Evolutionary conservation across 768 basidiomycete genomes (phyloP).

Genomic region (Russula lepida): DNA sequence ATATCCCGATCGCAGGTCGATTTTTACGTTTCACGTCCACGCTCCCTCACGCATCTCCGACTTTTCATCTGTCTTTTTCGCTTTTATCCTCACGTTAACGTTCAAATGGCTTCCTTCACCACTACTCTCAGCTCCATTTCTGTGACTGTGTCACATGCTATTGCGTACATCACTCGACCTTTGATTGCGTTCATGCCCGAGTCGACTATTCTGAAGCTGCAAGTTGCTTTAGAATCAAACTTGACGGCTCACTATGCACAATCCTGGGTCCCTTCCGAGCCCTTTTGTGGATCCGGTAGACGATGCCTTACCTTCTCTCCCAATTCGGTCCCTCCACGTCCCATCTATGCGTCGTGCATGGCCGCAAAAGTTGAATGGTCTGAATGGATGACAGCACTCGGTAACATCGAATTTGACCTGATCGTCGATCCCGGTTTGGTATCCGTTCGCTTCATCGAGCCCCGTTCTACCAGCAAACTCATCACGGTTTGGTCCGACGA

Average conservation of each 20-base stretch:
- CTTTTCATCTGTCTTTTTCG: constrained; percentile 19
- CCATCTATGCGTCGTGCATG: constrained; percentile 63
- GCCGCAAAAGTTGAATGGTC: constrained; percentile 69
- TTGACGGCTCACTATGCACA: constrained; percentile 60
- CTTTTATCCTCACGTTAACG: constrained; percentile 8
- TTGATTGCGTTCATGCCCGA: constrained; percentile 51
- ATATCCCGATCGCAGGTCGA: constrained; percentile 21
- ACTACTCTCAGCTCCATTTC: constrained; percentile 43
- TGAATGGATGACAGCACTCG: constrained; percentile 67
- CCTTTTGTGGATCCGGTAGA: constrained; percentile 58
- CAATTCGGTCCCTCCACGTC: constrained; percentile 56
- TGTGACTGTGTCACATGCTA: constrained; percentile 62
- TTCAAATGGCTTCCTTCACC: constrained; percentile 14
- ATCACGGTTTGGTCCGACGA: constrained; percentile 65
- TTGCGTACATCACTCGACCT: constrained; percentile 64
- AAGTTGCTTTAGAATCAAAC: constrained; percentile 64
- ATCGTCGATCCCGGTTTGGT: constrained; percentile 77
- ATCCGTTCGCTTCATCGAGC: constrained; percentile 49
- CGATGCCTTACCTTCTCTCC: constrained; percentile 72
- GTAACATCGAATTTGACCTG: constrained; percentile 65
- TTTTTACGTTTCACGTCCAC: constrained; percentile 32
- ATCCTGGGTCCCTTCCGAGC: constrained; percentile 57
- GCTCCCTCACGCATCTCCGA: constrained; percentile 23
- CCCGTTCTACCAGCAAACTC: constrained; percentile 35
- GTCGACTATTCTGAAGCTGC: constrained; percentile 57